Evolutionary conservation across 148 eudicot species (phyloP).

Genomic region (Fagopyrum homotropicum): DNA sequence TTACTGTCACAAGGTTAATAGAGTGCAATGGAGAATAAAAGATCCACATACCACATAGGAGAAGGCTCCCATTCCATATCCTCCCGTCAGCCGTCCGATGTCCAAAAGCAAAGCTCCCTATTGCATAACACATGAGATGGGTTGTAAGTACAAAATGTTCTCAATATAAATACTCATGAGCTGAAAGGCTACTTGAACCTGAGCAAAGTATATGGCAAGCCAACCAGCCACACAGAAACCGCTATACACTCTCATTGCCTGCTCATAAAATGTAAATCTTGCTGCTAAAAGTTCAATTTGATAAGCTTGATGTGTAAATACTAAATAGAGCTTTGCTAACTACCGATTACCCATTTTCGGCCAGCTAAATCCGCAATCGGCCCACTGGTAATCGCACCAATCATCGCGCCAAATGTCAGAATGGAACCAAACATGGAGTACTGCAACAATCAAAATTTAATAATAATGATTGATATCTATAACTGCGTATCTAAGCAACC

Average conservation of each 20-base stretch:
- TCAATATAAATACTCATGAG: background rate
- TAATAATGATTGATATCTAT: background rate
- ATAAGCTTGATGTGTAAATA: background rate
- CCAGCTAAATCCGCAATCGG: constrained; percentile 75
- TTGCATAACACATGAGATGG: background rate
- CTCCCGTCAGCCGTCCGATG: constrained; percentile 83
- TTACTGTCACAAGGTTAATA: background rate
- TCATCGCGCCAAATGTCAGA: constrained; percentile 87
- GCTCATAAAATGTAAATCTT: constrained; percentile 16
- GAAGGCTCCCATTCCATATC: constrained; percentile 95
- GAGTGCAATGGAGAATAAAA: too few relatives aligned
- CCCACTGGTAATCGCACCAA: constrained; percentile 92
- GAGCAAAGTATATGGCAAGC: constrained; percentile 78
- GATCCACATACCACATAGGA: constrained; percentile 70
- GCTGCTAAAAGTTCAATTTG: background rate
- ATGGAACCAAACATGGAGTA: constrained; percentile 84
- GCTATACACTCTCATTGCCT: constrained; percentile 79
- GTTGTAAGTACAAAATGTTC: background rate
- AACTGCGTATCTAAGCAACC: background rate
- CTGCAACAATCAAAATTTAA: constrained; percentile 27
- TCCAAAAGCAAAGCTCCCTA: constrained; percentile 59
- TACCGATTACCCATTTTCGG: constrained; percentile 70
- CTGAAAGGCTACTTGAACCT: constrained; percentile 34
- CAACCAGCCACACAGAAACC: constrained; percentile 76
- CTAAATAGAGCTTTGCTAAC: background rate